Evolutionary conservation across 2,329 filamentous ascomycete species (phyloP), one percentile per base, ranked within the genome.

Genomic region (Ilyonectria robusta): DNA sequence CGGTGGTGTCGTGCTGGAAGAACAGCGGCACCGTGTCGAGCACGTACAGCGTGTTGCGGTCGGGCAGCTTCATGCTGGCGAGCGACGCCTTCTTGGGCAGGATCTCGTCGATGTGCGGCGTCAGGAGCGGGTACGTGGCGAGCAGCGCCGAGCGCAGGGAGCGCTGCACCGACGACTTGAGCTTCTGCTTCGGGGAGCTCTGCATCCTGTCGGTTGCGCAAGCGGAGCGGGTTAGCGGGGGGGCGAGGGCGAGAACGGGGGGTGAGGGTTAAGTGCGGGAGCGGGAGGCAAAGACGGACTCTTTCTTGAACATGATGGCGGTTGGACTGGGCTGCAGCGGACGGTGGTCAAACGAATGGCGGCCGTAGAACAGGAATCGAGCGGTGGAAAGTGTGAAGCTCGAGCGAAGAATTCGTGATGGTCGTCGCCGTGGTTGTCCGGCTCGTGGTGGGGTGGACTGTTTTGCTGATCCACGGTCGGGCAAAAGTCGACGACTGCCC

Each of bases 101-200:
- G 76, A 98, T 91, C 80, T 97, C 94, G 81, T 99, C 96, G 82
- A 98, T 97, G 83, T 94, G 89, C 1, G 94, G 93, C 73, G 91
- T 90, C 58, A 98, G 92, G 58, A 93, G 89, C 3, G 96, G 96
- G 83, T 97, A 98, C 59, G 93, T 93, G 66, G 94, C 87, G 71
- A 96, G 85, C 72, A 98, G 89, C 77, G 93, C 93, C 77, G 91
- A 87, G 75, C 96, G 93, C 76, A 99, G 91, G 71, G 86, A 89
- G 78, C 96, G 93, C 85, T 98, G 95, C 63, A 94, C 94, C 26
- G 94, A 97, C 72, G 95, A 98, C 85, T 98, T 99, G 82, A 98
- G 94, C 87, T 98, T 98, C 75, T 94, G 94, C 84, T 96, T 97
- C 63, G 93, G 91, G 72, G 92, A 90, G 29, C 92, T 33, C 35